Conservation (phyloP, 2,329 filamentous ascomycete genomes). For the Trichophyton schoenleinii region DNA sequence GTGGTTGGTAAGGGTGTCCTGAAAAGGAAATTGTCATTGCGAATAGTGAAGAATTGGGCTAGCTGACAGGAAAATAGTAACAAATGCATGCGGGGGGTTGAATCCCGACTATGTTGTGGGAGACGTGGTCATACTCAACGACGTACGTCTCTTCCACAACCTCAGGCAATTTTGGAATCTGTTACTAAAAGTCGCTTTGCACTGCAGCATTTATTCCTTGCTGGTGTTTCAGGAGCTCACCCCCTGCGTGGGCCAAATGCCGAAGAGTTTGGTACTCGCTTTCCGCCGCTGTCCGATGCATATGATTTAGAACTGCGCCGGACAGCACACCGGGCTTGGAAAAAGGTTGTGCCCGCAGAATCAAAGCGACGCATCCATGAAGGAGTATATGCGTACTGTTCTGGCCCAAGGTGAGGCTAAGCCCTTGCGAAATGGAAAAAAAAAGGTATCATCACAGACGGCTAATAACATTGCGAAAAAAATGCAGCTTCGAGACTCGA, state of each 20-base stretch:
- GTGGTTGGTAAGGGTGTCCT: slow-evolving; percentile 38
- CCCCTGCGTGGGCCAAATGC: slow-evolving; percentile 51
- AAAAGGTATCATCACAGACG: not conserved
- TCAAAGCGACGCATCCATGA: slow-evolving; percentile 46
- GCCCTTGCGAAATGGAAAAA: not conserved
- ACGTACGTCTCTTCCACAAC: slow-evolving; percentile 34
- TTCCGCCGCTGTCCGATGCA: slow-evolving; percentile 52
- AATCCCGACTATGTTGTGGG: slow-evolving; percentile 53
- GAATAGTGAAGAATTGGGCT: slow-evolving; percentile 1
- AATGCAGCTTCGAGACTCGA: slow-evolving; percentile 47
- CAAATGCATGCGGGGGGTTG: slow-evolving; percentile 54
- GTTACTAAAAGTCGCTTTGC: slow-evolving; percentile 13
- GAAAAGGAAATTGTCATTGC: not conserved
- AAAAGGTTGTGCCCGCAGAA: slow-evolving; percentile 34
- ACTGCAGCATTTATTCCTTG: slow-evolving; percentile 48
- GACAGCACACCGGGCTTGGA: slow-evolving; percentile 46
- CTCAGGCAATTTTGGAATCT: slow-evolving; percentile 10
- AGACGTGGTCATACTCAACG: slow-evolving; percentile 53
- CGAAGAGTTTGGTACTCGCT: slow-evolving; percentile 50
- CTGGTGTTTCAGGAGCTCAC: slow-evolving; percentile 48
- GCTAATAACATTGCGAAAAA: not conserved
- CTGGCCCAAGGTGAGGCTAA: slow-evolving; percentile 44
- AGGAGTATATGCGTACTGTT: slow-evolving; percentile 54
- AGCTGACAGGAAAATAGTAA: slow-evolving; percentile 34
- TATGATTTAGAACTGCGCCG: slow-evolving; percentile 51